Conservation (phyloP, 805 yeast species). For the Hanseniaspora valbyensis region DNA sequence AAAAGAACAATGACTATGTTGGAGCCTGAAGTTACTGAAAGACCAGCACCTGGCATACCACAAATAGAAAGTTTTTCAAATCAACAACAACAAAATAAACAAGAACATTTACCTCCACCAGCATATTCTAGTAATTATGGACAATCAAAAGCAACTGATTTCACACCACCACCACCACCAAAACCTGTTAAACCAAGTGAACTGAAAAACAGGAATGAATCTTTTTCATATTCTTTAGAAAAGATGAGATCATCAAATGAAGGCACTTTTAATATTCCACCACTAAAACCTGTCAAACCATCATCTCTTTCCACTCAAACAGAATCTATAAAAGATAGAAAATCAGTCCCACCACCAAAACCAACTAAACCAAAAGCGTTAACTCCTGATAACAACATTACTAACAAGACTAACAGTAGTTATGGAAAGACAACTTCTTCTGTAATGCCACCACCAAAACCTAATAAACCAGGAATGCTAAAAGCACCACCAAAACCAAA, state of each 20-base stretch:
- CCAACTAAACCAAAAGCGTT: not conserved
- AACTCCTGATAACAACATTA: not conserved
- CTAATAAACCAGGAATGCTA: not conserved
- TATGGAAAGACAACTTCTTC: no score
- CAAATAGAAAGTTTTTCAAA: no score
- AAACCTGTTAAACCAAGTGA: slow-evolving; percentile 6
- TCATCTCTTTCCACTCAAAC: no score
- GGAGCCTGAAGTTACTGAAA: not conserved
- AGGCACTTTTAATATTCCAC: not conserved
- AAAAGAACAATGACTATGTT: not conserved
- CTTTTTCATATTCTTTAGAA: no score
- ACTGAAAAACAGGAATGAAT: not conserved
- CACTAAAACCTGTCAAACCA: slow-evolving; percentile 7
- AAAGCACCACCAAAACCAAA: not conserved
- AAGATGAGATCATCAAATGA: no score
- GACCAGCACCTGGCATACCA: no score
- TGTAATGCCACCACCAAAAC: not conserved
- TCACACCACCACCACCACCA: slow-evolving; percentile 2
- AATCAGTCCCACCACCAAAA: slow-evolving; percentile 2
- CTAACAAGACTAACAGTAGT: no score
- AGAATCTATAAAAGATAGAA: no score
- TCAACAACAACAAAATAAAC: no score
- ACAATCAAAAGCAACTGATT: not conserved
- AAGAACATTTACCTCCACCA: no score
- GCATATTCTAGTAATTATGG: not conserved